Conservation (phyloP, 805 yeast species). For the Saturnispora quitensis region DNA sequence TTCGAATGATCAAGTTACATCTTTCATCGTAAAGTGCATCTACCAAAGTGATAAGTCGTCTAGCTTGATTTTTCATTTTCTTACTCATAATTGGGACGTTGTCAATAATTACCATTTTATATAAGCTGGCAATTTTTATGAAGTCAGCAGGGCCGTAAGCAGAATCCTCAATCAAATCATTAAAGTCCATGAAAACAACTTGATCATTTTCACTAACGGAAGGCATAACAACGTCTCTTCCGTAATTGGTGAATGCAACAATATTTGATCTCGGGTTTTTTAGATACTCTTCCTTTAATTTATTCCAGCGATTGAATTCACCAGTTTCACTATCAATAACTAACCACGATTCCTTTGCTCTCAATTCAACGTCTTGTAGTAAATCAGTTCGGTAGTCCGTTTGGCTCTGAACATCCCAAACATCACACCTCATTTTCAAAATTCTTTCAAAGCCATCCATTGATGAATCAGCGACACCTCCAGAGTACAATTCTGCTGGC, state of each 20-base stretch:
- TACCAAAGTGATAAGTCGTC: conserved; percentile 54
- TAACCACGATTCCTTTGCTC: conserved; percentile 22
- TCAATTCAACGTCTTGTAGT: conserved; percentile 16
- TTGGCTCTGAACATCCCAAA: conserved; percentile 51
- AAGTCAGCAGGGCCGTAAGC: conserved; percentile 57
- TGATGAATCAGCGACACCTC: conserved; percentile 50
- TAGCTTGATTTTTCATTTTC: conserved; percentile 55
- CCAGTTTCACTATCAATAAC: conserved; percentile 25
- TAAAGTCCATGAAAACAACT: conserved; percentile 40
- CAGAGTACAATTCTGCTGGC: conserved; percentile 64
- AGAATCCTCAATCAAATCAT: conserved; percentile 45
- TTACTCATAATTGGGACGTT: conserved; percentile 51
- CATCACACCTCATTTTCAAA: conserved; percentile 48
- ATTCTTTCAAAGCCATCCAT: conserved; percentile 50
- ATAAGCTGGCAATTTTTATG: conserved; percentile 55
- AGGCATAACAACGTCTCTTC: conserved; percentile 42
- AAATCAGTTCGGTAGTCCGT: conserved; percentile 45
- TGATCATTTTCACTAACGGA: conserved; percentile 27
- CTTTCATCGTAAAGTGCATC: conserved; percentile 65
- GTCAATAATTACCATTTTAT: conserved; percentile 47
- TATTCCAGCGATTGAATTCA: conserved; percentile 30
- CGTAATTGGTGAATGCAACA: conserved; percentile 42
- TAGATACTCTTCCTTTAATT: conserved; percentile 20
- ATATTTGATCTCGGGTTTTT: conserved; percentile 6
- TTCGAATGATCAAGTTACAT: conserved; percentile 47